A percentile compares a stretch with the other conserved stretches of the same genome.
Evolutionary conservation across 2,329 filamentous ascomycete species (phyloP).

Genomic region (Sporothrix dimorphospora): DNA sequence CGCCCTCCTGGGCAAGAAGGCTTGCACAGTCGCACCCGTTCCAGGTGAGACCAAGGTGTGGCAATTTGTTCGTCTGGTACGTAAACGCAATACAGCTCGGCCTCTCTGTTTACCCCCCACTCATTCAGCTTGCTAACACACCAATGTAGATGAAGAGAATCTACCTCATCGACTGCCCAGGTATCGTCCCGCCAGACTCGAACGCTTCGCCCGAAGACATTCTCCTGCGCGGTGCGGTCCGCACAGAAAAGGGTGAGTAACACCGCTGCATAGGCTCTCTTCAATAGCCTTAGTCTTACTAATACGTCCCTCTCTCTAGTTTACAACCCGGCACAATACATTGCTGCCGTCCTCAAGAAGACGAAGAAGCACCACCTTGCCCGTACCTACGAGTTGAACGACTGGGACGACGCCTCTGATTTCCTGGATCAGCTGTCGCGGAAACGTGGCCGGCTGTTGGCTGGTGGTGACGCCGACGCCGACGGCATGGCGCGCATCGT

Average conservation of each 20-base stretch:
- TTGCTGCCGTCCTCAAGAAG: conserved; percentile 75
- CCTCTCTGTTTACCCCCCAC: too few species aligned
- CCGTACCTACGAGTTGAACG: conserved; percentile 86
- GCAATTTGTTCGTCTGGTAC: conserved; percentile 44
- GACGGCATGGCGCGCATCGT: conserved; percentile 97
- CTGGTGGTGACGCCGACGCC: conserved; percentile 88
- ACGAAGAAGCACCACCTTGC: conserved; percentile 89
- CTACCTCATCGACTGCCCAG: conserved; percentile 94
- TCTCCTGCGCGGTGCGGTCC: conserved; percentile 84
- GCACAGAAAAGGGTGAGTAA: conserved; percentile 72
- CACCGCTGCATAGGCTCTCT: too few species aligned
- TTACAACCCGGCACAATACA: conserved; percentile 94
- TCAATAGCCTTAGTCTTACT: too few species aligned
- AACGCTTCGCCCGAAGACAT: conserved; percentile 86
- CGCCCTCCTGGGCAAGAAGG: conserved; percentile 86
- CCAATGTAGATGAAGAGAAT: conserved; percentile 66
- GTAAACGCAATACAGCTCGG: not conserved
- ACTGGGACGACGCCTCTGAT: conserved; percentile 74
- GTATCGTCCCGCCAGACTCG: conserved; percentile 88
- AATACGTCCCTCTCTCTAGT: conserved; percentile 50
- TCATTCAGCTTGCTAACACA: too few species aligned
- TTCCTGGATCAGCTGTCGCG: conserved; percentile 86
- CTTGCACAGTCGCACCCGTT: conserved; percentile 90
- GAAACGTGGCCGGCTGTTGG: conserved; percentile 79
- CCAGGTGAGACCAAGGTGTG: conserved; percentile 88